Percentiles rank a stretch among this genome's conserved stretches.
phyloP scores from a whole-genome alignment of 768 basidiomycete species.

The Pulveroboletus sp. region DNA sequence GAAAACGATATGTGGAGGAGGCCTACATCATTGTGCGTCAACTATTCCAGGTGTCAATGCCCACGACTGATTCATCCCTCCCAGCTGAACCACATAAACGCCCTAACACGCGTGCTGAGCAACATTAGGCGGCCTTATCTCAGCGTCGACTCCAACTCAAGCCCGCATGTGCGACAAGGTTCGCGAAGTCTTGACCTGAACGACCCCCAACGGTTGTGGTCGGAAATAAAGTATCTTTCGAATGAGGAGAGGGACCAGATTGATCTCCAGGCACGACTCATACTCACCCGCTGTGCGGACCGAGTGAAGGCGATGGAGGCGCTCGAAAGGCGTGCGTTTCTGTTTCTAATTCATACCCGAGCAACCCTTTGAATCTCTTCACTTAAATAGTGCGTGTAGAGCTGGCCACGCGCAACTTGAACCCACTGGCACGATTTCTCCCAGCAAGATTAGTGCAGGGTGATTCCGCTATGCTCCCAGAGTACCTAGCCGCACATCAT shows the following conservation, averaged over 20 bases:
- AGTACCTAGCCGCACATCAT: slow-evolving; percentile 83
- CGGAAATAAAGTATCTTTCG: slow-evolving; percentile 62
- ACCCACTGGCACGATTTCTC: slow-evolving; percentile 64
- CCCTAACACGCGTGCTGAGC: slow-evolving; percentile 65
- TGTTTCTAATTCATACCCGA: slow-evolving; percentile 10
- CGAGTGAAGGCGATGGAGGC: slow-evolving; percentile 84
- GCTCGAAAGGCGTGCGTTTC: slow-evolving; percentile 75
- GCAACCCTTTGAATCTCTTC: slow-evolving; percentile 14
- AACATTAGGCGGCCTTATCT: slow-evolving; percentile 84
- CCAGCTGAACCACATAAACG: slow-evolving; percentile 70
- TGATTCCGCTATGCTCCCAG: slow-evolving; percentile 46
- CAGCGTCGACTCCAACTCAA: slow-evolving; percentile 58
- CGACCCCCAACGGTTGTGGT: slow-evolving; percentile 50
- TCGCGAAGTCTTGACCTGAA: slow-evolving; percentile 54
- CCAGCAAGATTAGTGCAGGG: slow-evolving; percentile 65
- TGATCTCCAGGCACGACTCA: slow-evolving; percentile 84
- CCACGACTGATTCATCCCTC: slow-evolving; percentile 1
- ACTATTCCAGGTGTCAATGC: not conserved
- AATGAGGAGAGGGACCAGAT: slow-evolving; percentile 96
- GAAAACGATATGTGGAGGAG: slow-evolving; percentile 68
- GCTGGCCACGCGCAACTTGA: slow-evolving; percentile 57
- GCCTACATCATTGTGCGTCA: slow-evolving; percentile 63
- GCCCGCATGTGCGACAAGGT: slow-evolving; percentile 48
- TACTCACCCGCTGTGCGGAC: slow-evolving; percentile 81
- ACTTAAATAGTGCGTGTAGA: slow-evolving; percentile 55